Evolutionary conservation across 2,329 filamentous ascomycete genomes (phyloP), one percentile per base, ranked within the genome.

Genomic region (Chrysosporium queenslandicum): DNA sequence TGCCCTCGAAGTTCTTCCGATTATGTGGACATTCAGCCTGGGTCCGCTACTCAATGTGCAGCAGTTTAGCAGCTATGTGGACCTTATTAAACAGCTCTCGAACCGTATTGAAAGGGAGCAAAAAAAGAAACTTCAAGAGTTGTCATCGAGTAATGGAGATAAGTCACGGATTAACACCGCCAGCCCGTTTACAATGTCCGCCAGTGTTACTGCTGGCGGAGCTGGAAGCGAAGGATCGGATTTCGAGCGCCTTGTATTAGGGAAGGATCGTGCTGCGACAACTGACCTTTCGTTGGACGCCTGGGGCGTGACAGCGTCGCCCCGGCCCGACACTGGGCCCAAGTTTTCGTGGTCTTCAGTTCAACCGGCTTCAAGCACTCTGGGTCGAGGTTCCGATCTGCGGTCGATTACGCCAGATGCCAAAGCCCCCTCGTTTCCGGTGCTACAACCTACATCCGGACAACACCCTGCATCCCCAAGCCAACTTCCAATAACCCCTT

Each of bases 11-110:
- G 82, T 95, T 14, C 73, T 98, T 9, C 92, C 92, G 0, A 80
- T 94, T 8, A 73, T 98, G 1, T 98, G 92, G 92, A 80, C 72
- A 58, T 96, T 97, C 80, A 88, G 85, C 62, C 74, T 98, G 2
- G 92, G 92, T 0, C 92, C 92, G 0, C 72, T 98, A 27, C 79
- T 98, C 4, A 85, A 95, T 61, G 75, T 97, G 6, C 77, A 84
- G 55, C 91, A 91, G 65, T 98, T 98, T 64, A 85, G 89, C 64
- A 74, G 79, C 0, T 97, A 94, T 66, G 96, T 97, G 88, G 74
- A 81, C 3, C 75, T 95, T 42, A 94, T 97, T 68, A 94, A 87
- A 66, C 77, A 72, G 0, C 72, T 96, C 3, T 94, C 89, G 0
- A 72, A 77, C 16, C 82, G 83, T 52, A 86, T 98, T 30, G 91